Evolutionary conservation across 2,329 filamentous ascomycete species (phyloP), one percentile per base, ranked within the genome.

Genomic region (Ceratocystis alfenasii): DNA sequence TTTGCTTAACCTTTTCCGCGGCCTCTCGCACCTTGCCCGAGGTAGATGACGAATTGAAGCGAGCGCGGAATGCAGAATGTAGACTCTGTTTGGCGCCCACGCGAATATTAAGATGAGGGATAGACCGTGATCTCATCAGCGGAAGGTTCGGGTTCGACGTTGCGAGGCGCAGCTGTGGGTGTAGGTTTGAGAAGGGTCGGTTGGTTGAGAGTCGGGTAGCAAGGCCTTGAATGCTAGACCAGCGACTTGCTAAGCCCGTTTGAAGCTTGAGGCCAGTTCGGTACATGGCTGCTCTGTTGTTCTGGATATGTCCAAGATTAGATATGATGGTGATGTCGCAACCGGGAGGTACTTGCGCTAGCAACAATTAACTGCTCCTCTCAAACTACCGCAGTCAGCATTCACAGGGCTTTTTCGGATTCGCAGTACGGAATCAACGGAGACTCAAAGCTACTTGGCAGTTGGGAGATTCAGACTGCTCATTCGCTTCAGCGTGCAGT

Each of bases 1-100:
- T 67, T 33, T 67, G 46, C 57, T 65, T 67, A 6, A 67, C 44
- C 15, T 65, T 65, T 20, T 65, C 63, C 1, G 63, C 46, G 2
- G 57, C 66, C 45, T 65, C 59, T 36, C 63, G 59, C 5, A 67
- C 44, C 59, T 63, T 65, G 55, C 61, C 28, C 7, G 55, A 22
- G 2, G 66, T 61, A 7, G 63, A 64, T 33, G 48, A 59, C 12
- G 59, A 65, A 30, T 63, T 63, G 60, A 55, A 60, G 48, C 66
- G 63, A 33, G 25, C 41, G 2, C 41, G 33, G 5, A 44, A 59
- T 25, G 7, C 8, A 10, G 50, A 8, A n/a, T 15, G 25, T 10
- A 28, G 17, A 15, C 17, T 28, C n/a, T 17, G 63, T n/a, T 57
- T 30, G 8, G 53, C 1, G 3, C 36, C 36, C 3, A 3, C 12